Evolutionary conservation across 148 eudicot species (phyloP).

Genomic region (Vaccinium darrowii): DNA sequence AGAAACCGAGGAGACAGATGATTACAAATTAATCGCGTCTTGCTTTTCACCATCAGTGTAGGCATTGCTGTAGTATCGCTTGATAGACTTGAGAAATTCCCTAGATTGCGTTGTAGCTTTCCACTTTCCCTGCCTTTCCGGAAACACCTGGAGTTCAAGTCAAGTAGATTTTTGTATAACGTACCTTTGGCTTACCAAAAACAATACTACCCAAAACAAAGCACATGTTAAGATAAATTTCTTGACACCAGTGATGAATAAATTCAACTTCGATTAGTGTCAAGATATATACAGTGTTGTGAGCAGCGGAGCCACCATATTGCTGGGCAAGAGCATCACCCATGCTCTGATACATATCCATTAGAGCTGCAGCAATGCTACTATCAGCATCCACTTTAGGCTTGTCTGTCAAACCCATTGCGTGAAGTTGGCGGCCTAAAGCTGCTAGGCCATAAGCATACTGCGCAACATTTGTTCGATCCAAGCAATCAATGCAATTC

Average conservation of each 20-base stretch:
- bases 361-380: constrained; percentile 84
- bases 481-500: constrained; percentile 96
- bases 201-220: not conserved
- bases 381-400: constrained; percentile 91
- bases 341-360: constrained; percentile 98
- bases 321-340: constrained; percentile 99
- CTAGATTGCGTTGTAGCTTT: constrained; percentile 97
- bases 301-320: constrained; percentile 99
- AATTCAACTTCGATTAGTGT: not conserved
- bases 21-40: constrained; percentile 95
- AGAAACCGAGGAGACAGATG: constrained; percentile 10
- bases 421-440: constrained; percentile 89
- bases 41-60: constrained; percentile 99
- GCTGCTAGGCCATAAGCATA: constrained; percentile 97
- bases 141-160: constrained; percentile 59
- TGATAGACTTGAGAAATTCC: constrained; percentile 92
- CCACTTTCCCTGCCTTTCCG: constrained; percentile 98
- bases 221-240: not conserved
- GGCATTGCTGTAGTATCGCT: constrained; percentile 97
- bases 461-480: constrained; percentile 98
- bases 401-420: constrained; percentile 78
- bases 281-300: constrained; percentile 65
- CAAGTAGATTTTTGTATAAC: not conserved
- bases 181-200: not conserved
- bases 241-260: not conserved